Evolutionary conservation across 2,329 filamentous ascomycete genomes (phyloP).

Genomic region (Arthrobotrys musiformis): DNA sequence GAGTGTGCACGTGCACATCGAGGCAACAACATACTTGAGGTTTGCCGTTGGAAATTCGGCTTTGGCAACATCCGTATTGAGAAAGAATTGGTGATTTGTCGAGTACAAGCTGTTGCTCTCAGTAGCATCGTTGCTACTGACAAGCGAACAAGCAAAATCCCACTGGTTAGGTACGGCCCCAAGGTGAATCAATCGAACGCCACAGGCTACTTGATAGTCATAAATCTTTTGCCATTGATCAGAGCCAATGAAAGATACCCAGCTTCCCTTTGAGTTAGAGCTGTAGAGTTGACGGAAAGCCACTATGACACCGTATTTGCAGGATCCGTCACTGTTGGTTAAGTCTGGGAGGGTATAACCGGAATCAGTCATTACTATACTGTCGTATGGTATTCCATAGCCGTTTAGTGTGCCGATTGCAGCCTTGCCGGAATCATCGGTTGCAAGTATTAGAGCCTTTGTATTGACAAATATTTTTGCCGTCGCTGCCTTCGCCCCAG

Average conservation of each 20-base stretch:
- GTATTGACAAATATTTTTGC: slow-evolving; percentile 12
- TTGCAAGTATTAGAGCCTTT: slow-evolving; percentile 34
- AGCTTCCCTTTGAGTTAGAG: slow-evolving; percentile 67
- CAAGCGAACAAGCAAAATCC: slow-evolving; percentile 66
- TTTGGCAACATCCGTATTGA: slow-evolving; percentile 63
- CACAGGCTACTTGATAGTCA: slow-evolving; percentile 67
- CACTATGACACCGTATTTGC: slow-evolving; percentile 72
- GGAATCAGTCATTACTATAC: slow-evolving; percentile 68
- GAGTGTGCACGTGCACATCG: no score
- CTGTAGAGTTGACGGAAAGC: slow-evolving; percentile 68
- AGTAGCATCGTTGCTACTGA: slow-evolving; percentile 65
- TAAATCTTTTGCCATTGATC: slow-evolving; percentile 70
- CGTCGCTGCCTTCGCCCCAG: neutral
- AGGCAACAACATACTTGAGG: slow-evolving; percentile 64
- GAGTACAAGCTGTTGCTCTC: slow-evolving; percentile 64
- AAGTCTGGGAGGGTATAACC: slow-evolving; percentile 68
- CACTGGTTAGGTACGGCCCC: slow-evolving; percentile 68
- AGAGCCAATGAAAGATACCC: slow-evolving; percentile 68
- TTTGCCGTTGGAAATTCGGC: slow-evolving; percentile 69
- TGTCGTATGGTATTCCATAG: slow-evolving; percentile 72
- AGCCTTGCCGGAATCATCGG: slow-evolving; percentile 24
- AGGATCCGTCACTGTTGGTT: slow-evolving; percentile 65
- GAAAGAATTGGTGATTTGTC: slow-evolving; percentile 35
- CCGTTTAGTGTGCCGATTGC: slow-evolving; percentile 64
- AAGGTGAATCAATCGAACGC: slow-evolving; percentile 71